phyloP scores from a whole-genome alignment of 208 protist species.

The Trypanosoma brucei region DNA sequence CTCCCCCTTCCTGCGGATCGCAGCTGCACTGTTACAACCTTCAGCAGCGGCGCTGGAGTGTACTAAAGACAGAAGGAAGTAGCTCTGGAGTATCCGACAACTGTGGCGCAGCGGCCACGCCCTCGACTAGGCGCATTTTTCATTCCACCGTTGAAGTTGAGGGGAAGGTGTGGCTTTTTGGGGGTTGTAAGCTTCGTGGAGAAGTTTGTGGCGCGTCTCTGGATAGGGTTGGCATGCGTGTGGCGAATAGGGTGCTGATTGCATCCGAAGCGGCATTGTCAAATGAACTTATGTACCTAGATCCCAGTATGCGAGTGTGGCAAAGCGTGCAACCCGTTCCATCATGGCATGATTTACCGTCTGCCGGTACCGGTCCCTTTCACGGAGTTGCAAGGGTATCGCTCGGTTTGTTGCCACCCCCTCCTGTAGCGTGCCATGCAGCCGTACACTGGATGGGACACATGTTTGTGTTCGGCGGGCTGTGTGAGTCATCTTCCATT shows the following conservation, averaged over 20 bases:
- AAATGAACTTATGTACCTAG: constrained; percentile 11
- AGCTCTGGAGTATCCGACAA: neutral
- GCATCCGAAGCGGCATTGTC: neutral
- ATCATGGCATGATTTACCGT: neutral
- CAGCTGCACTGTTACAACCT: constrained; percentile 7
- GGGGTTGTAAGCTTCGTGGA: constrained; percentile 16
- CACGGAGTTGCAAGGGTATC: constrained; percentile 2
- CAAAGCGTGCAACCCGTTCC: constrained; percentile 3
- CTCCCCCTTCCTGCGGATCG: neutral
- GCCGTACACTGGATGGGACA: constrained; percentile 31
- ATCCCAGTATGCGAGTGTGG: constrained; percentile 18
- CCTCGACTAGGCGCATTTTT: constrained; percentile 8
- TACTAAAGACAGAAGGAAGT: neutral
- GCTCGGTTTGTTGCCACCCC: constrained; percentile 5
- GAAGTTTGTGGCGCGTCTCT: neutral
- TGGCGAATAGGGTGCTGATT: neutral
- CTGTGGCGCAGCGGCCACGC: neutral
- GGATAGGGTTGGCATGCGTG: neutral
- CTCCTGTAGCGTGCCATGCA: constrained; percentile 45
- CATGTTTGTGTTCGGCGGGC: constrained; percentile 48
- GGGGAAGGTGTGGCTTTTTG: constrained; percentile 26
- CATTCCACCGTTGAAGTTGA: constrained; percentile 26
- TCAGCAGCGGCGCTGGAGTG: constrained; percentile 3
- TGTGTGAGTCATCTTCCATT: constrained; percentile 1
- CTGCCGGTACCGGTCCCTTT: neutral